Conservation (phyloP, 306 rosid species). For the Arachis stenosperma region DNA sequence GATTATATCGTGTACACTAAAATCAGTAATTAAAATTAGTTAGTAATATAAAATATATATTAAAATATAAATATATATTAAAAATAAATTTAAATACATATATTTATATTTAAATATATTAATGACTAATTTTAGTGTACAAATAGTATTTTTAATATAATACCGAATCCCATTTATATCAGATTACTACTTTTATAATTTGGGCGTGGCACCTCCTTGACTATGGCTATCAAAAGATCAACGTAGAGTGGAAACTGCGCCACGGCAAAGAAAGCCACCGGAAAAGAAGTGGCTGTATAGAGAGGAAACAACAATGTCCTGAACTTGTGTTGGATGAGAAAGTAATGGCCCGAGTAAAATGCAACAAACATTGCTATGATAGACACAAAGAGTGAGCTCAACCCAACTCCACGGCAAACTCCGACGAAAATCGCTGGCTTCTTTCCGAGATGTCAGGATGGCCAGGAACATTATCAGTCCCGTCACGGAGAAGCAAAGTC, state of each 20-base stretch:
- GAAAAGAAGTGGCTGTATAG: slow-evolving; percentile 50
- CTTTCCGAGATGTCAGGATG: slow-evolving; percentile 58
- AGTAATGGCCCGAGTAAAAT: slow-evolving; percentile 57
- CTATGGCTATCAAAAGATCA: slow-evolving; percentile 55
- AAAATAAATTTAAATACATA: no score
- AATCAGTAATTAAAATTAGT: no score
- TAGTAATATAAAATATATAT: no score
- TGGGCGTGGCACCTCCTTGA: slow-evolving; percentile 35
- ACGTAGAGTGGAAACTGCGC: slow-evolving; percentile 59
- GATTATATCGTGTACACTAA: no score
- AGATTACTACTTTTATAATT: slow-evolving; percentile 20
- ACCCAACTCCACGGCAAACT: slow-evolving; percentile 52
- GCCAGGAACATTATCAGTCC: slow-evolving; percentile 69
- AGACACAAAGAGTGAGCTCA: slow-evolving; percentile 58
- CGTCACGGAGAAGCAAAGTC: slow-evolving; percentile 63
- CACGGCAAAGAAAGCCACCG: slow-evolving; percentile 49
- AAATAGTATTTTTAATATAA: no score
- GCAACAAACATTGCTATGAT: slow-evolving; percentile 55
- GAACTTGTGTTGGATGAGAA: slow-evolving; percentile 41
- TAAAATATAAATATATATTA: no score
- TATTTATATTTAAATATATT: no score
- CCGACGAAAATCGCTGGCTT: slow-evolving; percentile 51
- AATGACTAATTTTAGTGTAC: no score
- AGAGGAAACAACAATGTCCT: slow-evolving; percentile 37
- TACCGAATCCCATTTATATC: no score